Base-by-base conservation (phyloP, 164 flowering plant species). In the Cinnamomum chago region DNA sequence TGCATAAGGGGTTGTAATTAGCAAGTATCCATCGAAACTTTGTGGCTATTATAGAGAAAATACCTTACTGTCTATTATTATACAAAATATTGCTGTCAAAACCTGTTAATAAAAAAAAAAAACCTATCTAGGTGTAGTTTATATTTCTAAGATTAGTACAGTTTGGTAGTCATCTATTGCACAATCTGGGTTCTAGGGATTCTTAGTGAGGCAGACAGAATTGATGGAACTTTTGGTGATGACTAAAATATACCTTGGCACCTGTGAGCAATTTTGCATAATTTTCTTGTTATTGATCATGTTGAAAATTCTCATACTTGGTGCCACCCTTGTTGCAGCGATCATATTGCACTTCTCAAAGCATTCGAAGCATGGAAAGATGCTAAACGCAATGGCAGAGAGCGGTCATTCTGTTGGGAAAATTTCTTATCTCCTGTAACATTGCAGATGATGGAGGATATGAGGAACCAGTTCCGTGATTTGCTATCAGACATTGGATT, bases 311-410 rank as follows among this genome's bases (percentile, higher is more conserved):
- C 67, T 24, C 25, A 24, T 7, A 58, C 62, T 3, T 9, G 28
- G 9, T 62, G 7, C 50, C 15, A 30, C 17, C 74, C 33, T 62
- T 72, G 5, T 5, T 83, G 76, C 89, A 95, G 99, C 83, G 99
- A 95, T 75, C 98, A 95, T 85, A 92, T 95, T 78, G 98, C 99
- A 25, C 93, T 93, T 83, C 89, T 93, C 30, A 92, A 91, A 79
- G 99, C 99, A 71, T 95, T 87, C 84, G 89, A 93, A 72, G 91
- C 87, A 65, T 95, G 97, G 91, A 90, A 89, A 81, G 92, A 87
- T 71, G 98, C 97, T 27, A 93, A 92, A 78, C 83, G 85, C 13
- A 83, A 73, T 55, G 87, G 97, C 64, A 84, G 79, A n/a, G 99
- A 90, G 72, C 87, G 84, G 75, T 72, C 88, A 22, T 93, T 86